phyloP scores from a whole-genome alignment of 2,329 filamentous ascomycete species.

The Daldinia eschscholtzii region DNA sequence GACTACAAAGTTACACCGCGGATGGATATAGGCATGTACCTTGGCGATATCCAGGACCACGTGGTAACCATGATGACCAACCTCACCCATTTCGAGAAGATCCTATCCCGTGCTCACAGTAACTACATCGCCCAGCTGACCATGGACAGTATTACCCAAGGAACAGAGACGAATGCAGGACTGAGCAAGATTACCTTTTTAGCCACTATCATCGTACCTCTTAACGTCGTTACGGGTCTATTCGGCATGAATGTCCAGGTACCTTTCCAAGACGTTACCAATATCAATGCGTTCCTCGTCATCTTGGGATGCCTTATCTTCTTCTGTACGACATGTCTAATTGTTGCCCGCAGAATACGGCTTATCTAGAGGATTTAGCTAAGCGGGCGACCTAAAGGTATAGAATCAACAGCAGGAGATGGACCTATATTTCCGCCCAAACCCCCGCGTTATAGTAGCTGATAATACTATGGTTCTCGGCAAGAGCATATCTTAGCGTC shows the following conservation, averaged over 20 bases:
- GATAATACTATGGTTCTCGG: not conserved
- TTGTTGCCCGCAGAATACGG: conserved; percentile 59
- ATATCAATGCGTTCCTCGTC: conserved; percentile 70
- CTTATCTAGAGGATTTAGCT: conserved; percentile 58
- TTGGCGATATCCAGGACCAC: conserved; percentile 98
- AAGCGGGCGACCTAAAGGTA: not conserved
- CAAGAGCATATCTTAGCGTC: not conserved
- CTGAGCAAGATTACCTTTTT: conserved; percentile 96
- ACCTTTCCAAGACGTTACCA: conserved; percentile 67
- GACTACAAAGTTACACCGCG: conserved; percentile 95
- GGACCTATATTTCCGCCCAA: not conserved
- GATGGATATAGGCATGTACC: conserved; percentile 95
- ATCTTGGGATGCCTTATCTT: conserved; percentile 68
- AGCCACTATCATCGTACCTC: conserved; percentile 93
- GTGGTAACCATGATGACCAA: conserved; percentile 99
- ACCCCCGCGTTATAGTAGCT: not conserved
- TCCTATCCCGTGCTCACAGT: conserved; percentile 91
- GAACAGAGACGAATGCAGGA: conserved; percentile 87
- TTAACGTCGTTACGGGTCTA: conserved; percentile 90
- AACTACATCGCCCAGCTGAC: conserved; percentile 97
- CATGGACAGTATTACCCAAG: conserved; percentile 89
- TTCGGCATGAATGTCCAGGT: conserved; percentile 90
- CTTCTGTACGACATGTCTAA: conserved; percentile 64
- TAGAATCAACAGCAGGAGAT: not conserved
- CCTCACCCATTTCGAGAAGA: conserved; percentile 95